Percentiles rank a stretch among this genome's conserved stretches.
Conservation (phyloP, 2,329 filamentous ascomycete species). For the Paramyrothecium sp. region DNA sequence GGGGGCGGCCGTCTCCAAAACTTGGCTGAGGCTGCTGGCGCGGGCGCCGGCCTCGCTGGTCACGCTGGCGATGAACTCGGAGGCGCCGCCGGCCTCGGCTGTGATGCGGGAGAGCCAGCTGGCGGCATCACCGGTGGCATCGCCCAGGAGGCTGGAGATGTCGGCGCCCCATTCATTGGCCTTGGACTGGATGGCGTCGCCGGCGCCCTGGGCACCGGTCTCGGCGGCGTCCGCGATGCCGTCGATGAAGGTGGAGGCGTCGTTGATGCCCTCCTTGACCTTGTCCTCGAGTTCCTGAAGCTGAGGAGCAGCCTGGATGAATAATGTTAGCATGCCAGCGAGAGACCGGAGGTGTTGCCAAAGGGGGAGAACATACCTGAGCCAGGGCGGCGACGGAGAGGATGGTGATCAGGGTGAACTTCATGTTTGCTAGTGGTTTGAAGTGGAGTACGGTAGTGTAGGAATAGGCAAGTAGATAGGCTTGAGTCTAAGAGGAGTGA, state of each 20-base stretch:
- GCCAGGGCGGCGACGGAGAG: conserved; percentile 26
- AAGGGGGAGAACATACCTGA: conserved; percentile 10
- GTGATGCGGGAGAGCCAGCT: conserved; percentile 2
- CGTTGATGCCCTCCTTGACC: conserved; percentile 8
- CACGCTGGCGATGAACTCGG: conserved; percentile 6
- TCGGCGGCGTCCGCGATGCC: conserved; percentile 5
- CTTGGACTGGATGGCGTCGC: conserved; percentile 5
- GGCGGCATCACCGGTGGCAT: conserved; percentile 5
- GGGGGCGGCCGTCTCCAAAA: conserved; percentile 19
- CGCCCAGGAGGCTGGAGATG: conserved; percentile 13
- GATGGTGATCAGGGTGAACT: conserved; percentile 32
- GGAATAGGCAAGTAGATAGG: conserved; percentile 3
- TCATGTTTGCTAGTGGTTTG: conserved; percentile 27
- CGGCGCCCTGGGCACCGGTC: conserved; percentile 4
- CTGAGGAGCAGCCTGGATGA: conserved; percentile 4
- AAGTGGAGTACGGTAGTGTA: conserved; percentile 6
- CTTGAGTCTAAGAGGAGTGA: neutral
- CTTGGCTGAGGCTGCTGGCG: conserved; percentile 24
- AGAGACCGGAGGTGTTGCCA: neutral
- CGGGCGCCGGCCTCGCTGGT: conserved; percentile 18
- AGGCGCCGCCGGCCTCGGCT: conserved; percentile 7
- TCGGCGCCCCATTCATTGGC: conserved; percentile 9
- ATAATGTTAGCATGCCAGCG: neutral
- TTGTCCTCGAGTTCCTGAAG: conserved; percentile 10
- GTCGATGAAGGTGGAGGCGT: neutral